A percentile compares a stretch with the other conserved stretches of the same genome.
These are phyloP conservation scores for Phytopythium oedochilum DNA, from an alignment of 352 stramenopile genomes.

Conservation along the genomic window DNA sequence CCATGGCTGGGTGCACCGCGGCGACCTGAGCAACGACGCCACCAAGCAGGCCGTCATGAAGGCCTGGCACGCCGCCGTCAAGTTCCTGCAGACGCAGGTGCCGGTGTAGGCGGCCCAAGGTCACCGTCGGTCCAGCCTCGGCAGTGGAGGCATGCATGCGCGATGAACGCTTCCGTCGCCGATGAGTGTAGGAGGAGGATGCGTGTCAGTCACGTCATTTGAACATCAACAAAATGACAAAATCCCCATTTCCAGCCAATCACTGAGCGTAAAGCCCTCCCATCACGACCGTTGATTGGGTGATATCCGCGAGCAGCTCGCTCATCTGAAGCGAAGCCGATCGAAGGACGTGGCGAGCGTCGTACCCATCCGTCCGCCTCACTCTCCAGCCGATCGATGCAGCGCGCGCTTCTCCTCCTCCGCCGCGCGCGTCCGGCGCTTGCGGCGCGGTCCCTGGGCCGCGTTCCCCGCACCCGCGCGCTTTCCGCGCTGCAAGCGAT, in stretches of 20 bases:
- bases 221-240: background rate
- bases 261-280: too few relatives aligned
- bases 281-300: background rate
- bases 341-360: background rate
- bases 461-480: background rate
- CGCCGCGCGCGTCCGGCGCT: background rate
- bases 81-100: conserved; percentile 55
- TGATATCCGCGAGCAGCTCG: too few relatives aligned
- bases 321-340: background rate
- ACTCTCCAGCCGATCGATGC: background rate
- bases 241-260: background rate
- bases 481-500: background rate
- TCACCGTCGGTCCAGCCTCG: too few relatives aligned
- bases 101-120: conserved; percentile 15
- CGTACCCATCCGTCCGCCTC: background rate
- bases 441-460: background rate
- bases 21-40: conserved; percentile 61
- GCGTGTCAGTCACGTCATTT: background rate
- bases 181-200: too few relatives aligned
- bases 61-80: conserved; percentile 51
- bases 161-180: too few relatives aligned
- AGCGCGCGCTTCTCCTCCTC: conserved; percentile 1
- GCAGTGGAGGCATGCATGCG: too few relatives aligned
- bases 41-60: conserved; percentile 63
- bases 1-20: conserved; percentile 83